Conservation (phyloP, 1,139 yeast species). For the Saccharomyces hybrid region DNA sequence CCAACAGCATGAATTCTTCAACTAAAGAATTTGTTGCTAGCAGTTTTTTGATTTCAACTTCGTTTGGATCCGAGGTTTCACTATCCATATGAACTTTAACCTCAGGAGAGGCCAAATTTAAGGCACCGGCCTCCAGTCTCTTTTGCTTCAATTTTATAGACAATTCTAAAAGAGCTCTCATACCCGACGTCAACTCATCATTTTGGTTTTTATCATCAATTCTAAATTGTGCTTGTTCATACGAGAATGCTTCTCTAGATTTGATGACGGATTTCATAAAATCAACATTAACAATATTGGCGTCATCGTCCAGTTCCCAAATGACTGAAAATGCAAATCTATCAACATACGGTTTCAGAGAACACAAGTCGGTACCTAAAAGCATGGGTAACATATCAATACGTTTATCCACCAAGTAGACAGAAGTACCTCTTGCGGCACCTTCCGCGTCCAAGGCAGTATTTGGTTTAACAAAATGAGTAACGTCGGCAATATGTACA, state of each 20-base stretch:
- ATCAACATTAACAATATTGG: conserved; percentile 72
- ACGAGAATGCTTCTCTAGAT: conserved; percentile 91
- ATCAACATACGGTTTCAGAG: conserved; percentile 89
- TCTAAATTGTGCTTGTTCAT: conserved; percentile 84
- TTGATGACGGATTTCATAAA: conserved; percentile 83
- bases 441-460: conserved; percentile 94
- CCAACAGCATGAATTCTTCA: conserved; percentile 97
- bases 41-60: conserved; percentile 82
- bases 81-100: conserved; percentile 95
- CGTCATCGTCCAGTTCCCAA: conserved; percentile 88
- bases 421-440: conserved; percentile 94
- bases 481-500: conserved; percentile 98
- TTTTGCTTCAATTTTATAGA: conserved; percentile 80
- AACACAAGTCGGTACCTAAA: conserved; percentile 91
- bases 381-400: conserved; percentile 97
- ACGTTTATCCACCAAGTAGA: conserved; percentile 95
- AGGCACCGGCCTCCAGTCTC: conserved; percentile 90
- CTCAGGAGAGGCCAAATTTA: conserved; percentile 95
- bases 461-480: conserved; percentile 90
- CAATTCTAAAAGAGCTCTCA: conserved; percentile 69
- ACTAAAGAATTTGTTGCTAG: conserved; percentile 91
- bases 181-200: conserved; percentile 82
- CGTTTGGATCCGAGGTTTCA: conserved; percentile 94
- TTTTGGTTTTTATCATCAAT: conserved; percentile 72
- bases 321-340: conserved; percentile 91